Conservation (phyloP, 192 early-diverging fungal genomes). For the Coemansia sp. region DNA sequence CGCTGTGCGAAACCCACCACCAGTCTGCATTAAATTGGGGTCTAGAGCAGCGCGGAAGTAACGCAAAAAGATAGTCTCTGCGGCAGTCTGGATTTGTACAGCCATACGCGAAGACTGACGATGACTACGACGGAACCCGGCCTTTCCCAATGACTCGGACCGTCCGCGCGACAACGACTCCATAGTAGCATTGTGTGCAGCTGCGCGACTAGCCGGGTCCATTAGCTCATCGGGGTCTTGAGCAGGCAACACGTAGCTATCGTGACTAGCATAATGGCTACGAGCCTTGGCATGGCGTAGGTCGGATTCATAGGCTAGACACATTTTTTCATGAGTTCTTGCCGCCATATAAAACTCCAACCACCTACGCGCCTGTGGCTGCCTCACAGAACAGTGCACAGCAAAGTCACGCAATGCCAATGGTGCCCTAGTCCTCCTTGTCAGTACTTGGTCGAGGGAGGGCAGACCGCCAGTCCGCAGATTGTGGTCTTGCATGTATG, state of each 20-base stretch:
- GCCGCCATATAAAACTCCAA: conserved; percentile 57
- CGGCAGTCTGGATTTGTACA: conserved; percentile 52
- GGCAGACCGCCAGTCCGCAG: conserved; percentile 52
- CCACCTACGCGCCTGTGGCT: conserved; percentile 56
- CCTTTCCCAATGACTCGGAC: neutral
- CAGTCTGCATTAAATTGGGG: conserved; percentile 36
- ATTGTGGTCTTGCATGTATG: conserved; percentile 56
- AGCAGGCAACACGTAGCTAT: conserved; percentile 10
- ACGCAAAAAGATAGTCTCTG: conserved; percentile 49
- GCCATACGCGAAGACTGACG: conserved; percentile 54
- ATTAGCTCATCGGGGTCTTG: neutral
- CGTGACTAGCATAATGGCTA: conserved; percentile 44
- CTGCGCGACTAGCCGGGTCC: conserved; percentile 20
- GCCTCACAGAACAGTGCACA: conserved; percentile 53
- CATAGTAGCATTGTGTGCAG: conserved; percentile 42
- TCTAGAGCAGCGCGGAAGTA: conserved; percentile 55
- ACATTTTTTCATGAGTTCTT: conserved; percentile 54
- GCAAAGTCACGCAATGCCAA: conserved; percentile 54
- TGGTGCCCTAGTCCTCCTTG: conserved; percentile 44
- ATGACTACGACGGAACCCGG: conserved; percentile 31
- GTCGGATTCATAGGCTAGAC: conserved; percentile 52
- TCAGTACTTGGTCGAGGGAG: conserved; percentile 55
- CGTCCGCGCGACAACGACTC: conserved; percentile 41
- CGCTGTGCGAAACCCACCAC: neutral
- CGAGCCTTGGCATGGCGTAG: conserved; percentile 51